Percentiles rank a stretch among this genome's conserved stretches.
These are phyloP conservation scores for Penicillium mononematosum DNA, from an alignment of 495 filamentous ascomycete species.

Conservation along the genomic window DNA sequence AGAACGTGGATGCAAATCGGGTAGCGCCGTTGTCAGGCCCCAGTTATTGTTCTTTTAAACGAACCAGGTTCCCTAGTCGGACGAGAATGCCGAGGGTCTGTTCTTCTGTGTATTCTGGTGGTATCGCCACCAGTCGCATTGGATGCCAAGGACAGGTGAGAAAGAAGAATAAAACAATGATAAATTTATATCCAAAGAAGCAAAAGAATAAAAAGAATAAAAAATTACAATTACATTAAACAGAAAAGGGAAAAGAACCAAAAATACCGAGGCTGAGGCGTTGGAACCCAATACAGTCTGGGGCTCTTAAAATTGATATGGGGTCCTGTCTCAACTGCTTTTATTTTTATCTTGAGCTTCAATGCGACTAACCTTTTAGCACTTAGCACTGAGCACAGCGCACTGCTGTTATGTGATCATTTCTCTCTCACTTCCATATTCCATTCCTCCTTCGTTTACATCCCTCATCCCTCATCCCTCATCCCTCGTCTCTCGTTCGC, in stretches of 20 bases:
- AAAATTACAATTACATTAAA: background rate
- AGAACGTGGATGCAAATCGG: background rate
- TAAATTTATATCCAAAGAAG: background rate
- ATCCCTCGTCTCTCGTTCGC: background rate
- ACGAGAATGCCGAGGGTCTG: background rate
- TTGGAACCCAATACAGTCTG: background rate
- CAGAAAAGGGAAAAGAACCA: background rate
- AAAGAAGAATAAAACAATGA: background rate
- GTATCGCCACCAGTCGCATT: slow-evolving; percentile 4
- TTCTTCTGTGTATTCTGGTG: background rate
- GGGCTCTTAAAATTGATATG: slow-evolving; percentile 4
- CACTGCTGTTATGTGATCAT: slow-evolving; percentile 1
- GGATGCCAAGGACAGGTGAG: background rate
- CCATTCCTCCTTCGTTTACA: background rate
- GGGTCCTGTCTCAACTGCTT: slow-evolving; percentile 9
- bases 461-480: background rate
- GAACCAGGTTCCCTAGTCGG: background rate
- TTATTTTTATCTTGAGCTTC: slow-evolving; percentile 16
- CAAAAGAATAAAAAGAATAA: background rate
- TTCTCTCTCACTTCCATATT: background rate
- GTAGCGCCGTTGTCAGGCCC: slow-evolving; percentile 1
- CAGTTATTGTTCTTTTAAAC: slow-evolving; percentile 1
- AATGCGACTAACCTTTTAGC: slow-evolving; percentile 9
- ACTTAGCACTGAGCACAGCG: background rate
- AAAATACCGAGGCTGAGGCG: slow-evolving; percentile 1